Percentiles rank a stretch among this genome's conserved stretches.
Conservation (phyloP, 1,284 basidiomycete genomes). For the Apiotrichum montevideense region DNA sequence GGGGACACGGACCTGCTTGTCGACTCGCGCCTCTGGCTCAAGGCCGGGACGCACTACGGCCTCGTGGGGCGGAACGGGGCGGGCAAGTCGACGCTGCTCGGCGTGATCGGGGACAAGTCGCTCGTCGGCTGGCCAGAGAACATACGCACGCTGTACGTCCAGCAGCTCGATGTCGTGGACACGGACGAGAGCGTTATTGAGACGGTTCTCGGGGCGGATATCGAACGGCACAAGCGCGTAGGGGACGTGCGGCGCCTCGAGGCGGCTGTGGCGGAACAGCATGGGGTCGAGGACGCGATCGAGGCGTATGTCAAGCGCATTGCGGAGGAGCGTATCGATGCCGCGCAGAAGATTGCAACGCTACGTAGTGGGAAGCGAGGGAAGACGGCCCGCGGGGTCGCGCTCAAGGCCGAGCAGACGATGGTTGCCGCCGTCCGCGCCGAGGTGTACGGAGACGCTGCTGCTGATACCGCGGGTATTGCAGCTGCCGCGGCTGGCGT, state of each 20-base stretch:
- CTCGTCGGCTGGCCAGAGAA: conserved; percentile 71
- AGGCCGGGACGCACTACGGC: conserved; percentile 53
- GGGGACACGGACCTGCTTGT: conserved; percentile 53
- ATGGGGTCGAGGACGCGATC: background rate
- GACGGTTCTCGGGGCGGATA: conserved; percentile 1
- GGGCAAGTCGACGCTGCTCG: conserved; percentile 52
- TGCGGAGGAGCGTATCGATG: conserved; percentile 6
- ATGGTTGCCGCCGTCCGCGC: conserved; percentile 9
- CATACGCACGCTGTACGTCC: conserved; percentile 71
- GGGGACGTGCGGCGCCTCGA: conserved; percentile 7
- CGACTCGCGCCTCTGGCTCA: conserved; percentile 54
- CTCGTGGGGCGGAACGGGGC: conserved; percentile 55
- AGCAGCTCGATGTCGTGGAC: conserved; percentile 93
- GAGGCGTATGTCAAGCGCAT: conserved; percentile 4
- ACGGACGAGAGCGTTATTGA: conserved; percentile 32
- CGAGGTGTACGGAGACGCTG: conserved; percentile 1
- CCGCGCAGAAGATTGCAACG: conserved; percentile 15
- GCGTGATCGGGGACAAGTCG: conserved; percentile 68
- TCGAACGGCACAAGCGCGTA: conserved; percentile 9
- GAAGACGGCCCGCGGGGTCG: conserved; percentile 17
- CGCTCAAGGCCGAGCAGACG: conserved; percentile 15
- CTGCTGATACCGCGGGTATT: background rate
- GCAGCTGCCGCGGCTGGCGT: conserved; percentile 35
- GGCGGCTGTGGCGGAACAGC: background rate
- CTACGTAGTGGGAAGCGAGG: conserved; percentile 15